phyloP scores from a whole-genome alignment of 768 basidiomycete genomes.

The Russula foetens region DNA sequence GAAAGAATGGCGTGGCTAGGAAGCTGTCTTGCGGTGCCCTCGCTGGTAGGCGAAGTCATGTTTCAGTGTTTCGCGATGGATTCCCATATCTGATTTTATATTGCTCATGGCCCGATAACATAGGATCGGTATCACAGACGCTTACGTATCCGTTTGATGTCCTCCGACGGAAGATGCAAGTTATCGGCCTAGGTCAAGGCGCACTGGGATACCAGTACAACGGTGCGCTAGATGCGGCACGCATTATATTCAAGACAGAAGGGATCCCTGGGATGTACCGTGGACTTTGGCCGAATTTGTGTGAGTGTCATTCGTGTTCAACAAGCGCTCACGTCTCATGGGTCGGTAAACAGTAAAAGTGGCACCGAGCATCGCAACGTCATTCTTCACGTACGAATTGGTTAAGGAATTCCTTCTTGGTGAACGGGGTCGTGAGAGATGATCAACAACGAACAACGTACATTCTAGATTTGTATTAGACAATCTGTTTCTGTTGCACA shows the following conservation, averaged over 20 bases:
- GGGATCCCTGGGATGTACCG: constrained; percentile 74
- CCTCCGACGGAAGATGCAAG: constrained; percentile 91
- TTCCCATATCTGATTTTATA: constrained; percentile 9
- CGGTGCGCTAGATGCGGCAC: constrained; percentile 74
- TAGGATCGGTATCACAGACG: constrained; percentile 88
- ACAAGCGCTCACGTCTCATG: too few relatives aligned
- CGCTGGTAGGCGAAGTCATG: constrained; percentile 46
- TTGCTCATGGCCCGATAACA: background rate
- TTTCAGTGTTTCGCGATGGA: background rate
- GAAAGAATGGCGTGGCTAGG: constrained; percentile 53
- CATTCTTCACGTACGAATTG: constrained; percentile 78
- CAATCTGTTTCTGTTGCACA: background rate
- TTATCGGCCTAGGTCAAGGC: constrained; percentile 61
- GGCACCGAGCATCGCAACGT: constrained; percentile 83
- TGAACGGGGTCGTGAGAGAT: constrained; percentile 7
- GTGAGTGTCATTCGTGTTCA: constrained; percentile 53
- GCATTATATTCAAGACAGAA: constrained; percentile 60
- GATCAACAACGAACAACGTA: constrained; percentile 6
- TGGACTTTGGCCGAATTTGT: constrained; percentile 82
- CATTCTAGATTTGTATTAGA: constrained; percentile 16
- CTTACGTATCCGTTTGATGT: constrained; percentile 96
- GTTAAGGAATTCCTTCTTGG: constrained; percentile 43
- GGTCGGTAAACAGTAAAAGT: constrained; percentile 92
- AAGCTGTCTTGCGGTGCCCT: constrained; percentile 83
- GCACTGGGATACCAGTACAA: constrained; percentile 56